These are phyloP conservation scores for Eucalyptus paniculata DNA, from an alignment of 345 rosid genomes.

Conservation along the genomic window DNA sequence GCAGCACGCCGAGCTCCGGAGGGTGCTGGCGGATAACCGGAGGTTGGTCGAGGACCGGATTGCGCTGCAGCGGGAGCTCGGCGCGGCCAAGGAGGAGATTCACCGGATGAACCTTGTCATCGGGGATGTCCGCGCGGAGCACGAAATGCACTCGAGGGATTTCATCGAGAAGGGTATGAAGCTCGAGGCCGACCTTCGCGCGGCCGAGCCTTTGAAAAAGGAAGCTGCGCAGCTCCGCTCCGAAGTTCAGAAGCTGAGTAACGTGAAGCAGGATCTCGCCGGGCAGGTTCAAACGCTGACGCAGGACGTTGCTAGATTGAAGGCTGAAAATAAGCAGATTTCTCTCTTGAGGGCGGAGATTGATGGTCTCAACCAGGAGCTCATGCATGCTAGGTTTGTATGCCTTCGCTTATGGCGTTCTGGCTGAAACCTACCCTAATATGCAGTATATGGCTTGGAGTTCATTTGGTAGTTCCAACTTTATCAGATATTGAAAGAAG, in stretches of 20 bases:
- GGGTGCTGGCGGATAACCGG: conserved; percentile 69
- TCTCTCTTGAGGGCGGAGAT: conserved; percentile 50
- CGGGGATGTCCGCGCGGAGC: conserved; percentile 59
- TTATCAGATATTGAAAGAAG: neutral
- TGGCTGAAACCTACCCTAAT: neutral
- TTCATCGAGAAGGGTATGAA: conserved; percentile 76
- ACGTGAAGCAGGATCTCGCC: conserved; percentile 49
- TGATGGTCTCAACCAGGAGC: conserved; percentile 72
- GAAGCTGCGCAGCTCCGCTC: conserved; percentile 54
- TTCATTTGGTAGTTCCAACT: neutral
- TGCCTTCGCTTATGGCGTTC: neutral
- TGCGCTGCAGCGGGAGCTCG: conserved; percentile 65
- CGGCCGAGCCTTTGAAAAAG: conserved; percentile 66
- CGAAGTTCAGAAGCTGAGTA: conserved; percentile 68
- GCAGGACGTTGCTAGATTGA: conserved; percentile 54
- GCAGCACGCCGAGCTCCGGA: conserved; percentile 63
- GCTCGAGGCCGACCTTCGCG: conserved; percentile 80
- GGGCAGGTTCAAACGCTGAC: conserved; percentile 64
- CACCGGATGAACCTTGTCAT: conserved; percentile 61
- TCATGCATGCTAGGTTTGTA: conserved; percentile 77
- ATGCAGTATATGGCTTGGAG: neutral
- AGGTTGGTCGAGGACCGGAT: conserved; percentile 64
- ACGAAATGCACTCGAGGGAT: conserved; percentile 53
- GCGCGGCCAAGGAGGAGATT: conserved; percentile 76
- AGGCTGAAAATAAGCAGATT: conserved; percentile 71